Conservation (phyloP, 495 filamentous ascomycete species). For the Daldinia vernicosa region DNA sequence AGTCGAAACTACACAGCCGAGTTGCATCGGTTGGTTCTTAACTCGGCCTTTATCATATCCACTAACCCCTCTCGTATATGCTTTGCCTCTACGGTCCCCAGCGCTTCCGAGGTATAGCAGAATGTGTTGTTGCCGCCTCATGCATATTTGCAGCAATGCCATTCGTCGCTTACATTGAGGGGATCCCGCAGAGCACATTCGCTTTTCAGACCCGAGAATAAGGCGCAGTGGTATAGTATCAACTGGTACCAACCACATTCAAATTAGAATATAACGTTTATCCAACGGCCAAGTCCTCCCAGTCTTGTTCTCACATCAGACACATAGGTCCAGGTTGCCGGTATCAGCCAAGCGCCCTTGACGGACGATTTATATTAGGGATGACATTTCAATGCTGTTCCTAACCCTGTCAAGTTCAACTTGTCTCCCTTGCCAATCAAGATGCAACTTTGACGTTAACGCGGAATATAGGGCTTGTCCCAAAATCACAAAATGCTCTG, state of each 20-base stretch:
- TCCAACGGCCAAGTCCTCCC: constrained; percentile 19
- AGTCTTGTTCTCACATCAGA: constrained; percentile 35
- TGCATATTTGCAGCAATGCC: constrained; percentile 21
- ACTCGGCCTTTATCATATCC: constrained; percentile 5
- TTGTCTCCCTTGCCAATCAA: neutral
- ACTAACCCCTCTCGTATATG: constrained; percentile 12
- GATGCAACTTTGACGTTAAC: neutral
- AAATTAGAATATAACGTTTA: constrained; percentile 12
- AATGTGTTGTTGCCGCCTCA: constrained; percentile 21
- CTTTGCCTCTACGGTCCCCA: constrained; percentile 14
- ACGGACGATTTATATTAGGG: neutral
- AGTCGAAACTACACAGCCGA: constrained; percentile 14
- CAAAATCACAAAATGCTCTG: neutral
- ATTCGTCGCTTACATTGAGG: constrained; percentile 28
- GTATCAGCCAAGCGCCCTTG: constrained; percentile 18
- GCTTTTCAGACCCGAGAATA: constrained; percentile 22
- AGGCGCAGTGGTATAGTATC: constrained; percentile 19
- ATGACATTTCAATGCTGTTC: constrained; percentile 15
- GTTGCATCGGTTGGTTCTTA: constrained; percentile 7
- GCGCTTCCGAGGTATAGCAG: constrained; percentile 11
- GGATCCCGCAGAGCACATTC: constrained; percentile 21
- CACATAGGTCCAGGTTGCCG: constrained; percentile 16
- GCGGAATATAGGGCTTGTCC: neutral
- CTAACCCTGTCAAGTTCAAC: constrained; percentile 3
- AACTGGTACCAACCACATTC: constrained; percentile 29